These are phyloP conservation scores for Fusarium xylarioides DNA, from an alignment of 2,329 filamentous ascomycete species.

Conservation along the genomic window DNA sequence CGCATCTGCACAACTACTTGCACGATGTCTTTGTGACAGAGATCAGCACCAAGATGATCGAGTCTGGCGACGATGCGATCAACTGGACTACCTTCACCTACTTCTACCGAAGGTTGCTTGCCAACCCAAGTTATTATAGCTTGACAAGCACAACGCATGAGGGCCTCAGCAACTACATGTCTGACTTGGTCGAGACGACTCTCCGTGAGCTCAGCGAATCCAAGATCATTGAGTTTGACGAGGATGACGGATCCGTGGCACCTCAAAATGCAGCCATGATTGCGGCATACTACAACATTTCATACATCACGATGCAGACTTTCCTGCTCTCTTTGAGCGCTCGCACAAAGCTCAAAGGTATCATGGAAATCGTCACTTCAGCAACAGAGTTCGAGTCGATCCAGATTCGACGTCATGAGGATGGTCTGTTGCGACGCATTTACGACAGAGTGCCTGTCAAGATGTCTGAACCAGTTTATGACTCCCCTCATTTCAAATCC, in stretches of 20 bases:
- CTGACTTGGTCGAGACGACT: slow-evolving; percentile 92
- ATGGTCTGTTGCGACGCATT: slow-evolving; percentile 85
- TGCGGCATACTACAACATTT: slow-evolving; percentile 98
- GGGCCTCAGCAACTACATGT: slow-evolving; percentile 91
- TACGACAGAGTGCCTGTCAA: slow-evolving; percentile 96
- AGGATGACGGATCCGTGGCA: slow-evolving; percentile 88
- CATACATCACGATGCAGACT: slow-evolving; percentile 99
- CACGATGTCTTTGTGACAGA: slow-evolving; percentile 98
- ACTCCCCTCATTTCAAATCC: slow-evolving; percentile 98
- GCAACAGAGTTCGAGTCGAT: slow-evolving; percentile 96
- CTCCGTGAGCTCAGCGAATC: slow-evolving; percentile 90
- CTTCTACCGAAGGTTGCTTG: slow-evolving; percentile 93
- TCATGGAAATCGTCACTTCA: slow-evolving; percentile 95
- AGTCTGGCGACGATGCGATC: slow-evolving; percentile 94
- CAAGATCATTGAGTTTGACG: slow-evolving; percentile 95
- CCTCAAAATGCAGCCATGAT: slow-evolving; percentile 98
- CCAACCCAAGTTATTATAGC: slow-evolving; percentile 97
- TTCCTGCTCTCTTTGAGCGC: slow-evolving; percentile 90
- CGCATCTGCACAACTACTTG: slow-evolving; percentile 88
- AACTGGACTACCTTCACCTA: slow-evolving; percentile 99
- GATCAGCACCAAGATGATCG: slow-evolving; percentile 94
- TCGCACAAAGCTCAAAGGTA: slow-evolving; percentile 94
- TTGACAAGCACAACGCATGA: slow-evolving; percentile 89
- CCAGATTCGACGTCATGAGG: slow-evolving; percentile 93
- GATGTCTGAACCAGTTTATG: slow-evolving; percentile 85